Evolutionary conservation across 176 grass and related monocot species (phyloP).

Genomic region (Thalia dealbata): DNA sequence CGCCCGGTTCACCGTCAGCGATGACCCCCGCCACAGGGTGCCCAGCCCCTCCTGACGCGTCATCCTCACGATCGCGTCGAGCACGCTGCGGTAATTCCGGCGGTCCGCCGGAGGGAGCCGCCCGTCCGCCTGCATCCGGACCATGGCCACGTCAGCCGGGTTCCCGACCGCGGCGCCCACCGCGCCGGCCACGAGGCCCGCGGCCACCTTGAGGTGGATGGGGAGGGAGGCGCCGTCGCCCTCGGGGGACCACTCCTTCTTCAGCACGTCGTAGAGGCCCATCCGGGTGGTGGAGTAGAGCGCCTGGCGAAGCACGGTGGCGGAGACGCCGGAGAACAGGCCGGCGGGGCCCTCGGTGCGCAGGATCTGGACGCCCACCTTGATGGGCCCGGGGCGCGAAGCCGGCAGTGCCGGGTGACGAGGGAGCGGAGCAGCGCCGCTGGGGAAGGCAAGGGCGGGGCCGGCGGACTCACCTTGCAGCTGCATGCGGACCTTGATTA

Average conservation of each 20-base stretch:
- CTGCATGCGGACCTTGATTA: slow-evolving; percentile 19
- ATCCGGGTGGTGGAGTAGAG: slow-evolving; percentile 17
- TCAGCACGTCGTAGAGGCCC: slow-evolving; percentile 12
- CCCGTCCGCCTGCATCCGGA: slow-evolving; percentile 19
- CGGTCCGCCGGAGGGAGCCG: slow-evolving; percentile 8
- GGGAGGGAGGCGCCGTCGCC: slow-evolving; percentile 10
- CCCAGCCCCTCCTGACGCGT: not conserved
- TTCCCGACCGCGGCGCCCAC: slow-evolving; percentile 9
- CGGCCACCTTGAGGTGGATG: slow-evolving; percentile 3
- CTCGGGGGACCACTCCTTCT: slow-evolving; percentile 8
- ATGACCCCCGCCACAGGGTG: slow-evolving; percentile 14
- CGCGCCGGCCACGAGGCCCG: slow-evolving; percentile 7
- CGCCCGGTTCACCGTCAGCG: slow-evolving; percentile 17
- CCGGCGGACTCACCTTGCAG: not conserved
- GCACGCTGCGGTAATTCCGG: slow-evolving; percentile 10
- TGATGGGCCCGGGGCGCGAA: not conserved
- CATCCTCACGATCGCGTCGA: slow-evolving; percentile 10
- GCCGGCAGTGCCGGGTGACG: not conserved
- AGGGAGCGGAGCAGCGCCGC: not conserved
- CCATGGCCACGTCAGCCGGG: slow-evolving; percentile 16
- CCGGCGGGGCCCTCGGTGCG: not conserved
- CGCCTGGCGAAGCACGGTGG: slow-evolving; percentile 11
- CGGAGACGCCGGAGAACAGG: slow-evolving; percentile 14
- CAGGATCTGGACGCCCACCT: slow-evolving; percentile 6
- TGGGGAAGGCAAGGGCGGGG: not conserved